Percentiles rank a stretch among this genome's conserved stretches.
Conservation (phyloP, 208 protist genomes). For the Leishmania tropica region DNA sequence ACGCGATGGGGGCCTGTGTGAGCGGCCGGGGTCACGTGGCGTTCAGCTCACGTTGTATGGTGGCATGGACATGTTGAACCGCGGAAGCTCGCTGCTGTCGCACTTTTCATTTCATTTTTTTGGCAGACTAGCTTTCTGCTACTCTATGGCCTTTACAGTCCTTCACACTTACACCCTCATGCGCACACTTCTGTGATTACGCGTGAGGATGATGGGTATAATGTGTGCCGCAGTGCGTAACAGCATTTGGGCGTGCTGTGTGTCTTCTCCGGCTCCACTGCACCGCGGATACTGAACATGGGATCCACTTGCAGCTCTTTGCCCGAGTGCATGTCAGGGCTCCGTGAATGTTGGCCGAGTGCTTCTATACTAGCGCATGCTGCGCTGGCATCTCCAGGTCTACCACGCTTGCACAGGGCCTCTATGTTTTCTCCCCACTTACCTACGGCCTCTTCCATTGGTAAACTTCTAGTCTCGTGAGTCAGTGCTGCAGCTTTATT, state of each 20-base stretch:
- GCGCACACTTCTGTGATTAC: background rate
- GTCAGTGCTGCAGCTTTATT: background rate
- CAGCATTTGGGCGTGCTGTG: background rate
- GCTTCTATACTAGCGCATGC: background rate
- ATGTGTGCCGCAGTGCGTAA: background rate
- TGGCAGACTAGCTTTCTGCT: background rate
- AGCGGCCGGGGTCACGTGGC: background rate
- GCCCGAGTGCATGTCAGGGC: background rate
- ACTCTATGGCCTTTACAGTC: background rate
- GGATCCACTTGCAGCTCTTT: background rate
- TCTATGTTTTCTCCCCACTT: conserved; percentile 12
- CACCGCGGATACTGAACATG: background rate
- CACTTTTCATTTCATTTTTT: background rate
- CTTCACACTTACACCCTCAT: background rate
- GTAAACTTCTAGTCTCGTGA: background rate
- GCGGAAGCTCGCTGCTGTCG: background rate
- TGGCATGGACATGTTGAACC: background rate
- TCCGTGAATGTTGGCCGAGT: background rate
- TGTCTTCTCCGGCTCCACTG: background rate
- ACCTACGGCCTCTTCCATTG: conserved; percentile 1
- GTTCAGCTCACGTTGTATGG: background rate
- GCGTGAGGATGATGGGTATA: background rate
- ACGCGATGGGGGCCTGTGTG: background rate
- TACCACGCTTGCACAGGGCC: background rate
- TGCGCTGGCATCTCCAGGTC: background rate